phyloP scores from a whole-genome alignment of 2,329 filamentous ascomycete genomes.

The Fusarium nematophilum region DNA sequence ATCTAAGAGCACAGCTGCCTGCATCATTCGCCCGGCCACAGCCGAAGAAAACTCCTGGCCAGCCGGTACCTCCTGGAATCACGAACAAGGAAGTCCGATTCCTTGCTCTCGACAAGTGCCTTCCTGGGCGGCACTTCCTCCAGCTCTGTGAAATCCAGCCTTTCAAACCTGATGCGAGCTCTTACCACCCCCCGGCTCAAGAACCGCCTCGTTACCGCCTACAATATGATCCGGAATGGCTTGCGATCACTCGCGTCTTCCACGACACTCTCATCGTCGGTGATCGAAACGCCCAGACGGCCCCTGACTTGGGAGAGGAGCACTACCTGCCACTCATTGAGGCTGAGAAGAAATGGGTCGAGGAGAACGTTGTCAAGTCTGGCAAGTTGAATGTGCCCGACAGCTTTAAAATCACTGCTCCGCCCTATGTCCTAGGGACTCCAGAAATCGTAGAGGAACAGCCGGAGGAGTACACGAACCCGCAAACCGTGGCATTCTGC shows the following conservation, averaged over 20 bases:
- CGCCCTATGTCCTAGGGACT: constrained; percentile 69
- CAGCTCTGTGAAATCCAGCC: constrained; percentile 77
- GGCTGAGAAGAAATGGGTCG: constrained; percentile 80
- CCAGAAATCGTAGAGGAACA: constrained; percentile 70
- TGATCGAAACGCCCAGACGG: constrained; percentile 62
- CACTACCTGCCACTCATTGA: constrained; percentile 76
- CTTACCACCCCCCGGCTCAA: constrained; percentile 31
- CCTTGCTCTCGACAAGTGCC: constrained; percentile 91
- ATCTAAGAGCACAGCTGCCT: constrained; percentile 79
- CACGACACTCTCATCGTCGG: constrained; percentile 73
- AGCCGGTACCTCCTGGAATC: constrained; percentile 77
- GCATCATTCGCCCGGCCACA: constrained; percentile 72
- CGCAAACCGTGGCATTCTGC: constrained; percentile 87
- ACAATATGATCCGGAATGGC: constrained; percentile 93
- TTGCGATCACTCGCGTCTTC: constrained; percentile 90
- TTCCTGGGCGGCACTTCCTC: constrained; percentile 82
- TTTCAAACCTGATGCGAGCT: constrained; percentile 49
- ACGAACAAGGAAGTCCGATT: constrained; percentile 85
- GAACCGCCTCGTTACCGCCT: constrained; percentile 65
- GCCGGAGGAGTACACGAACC: constrained; percentile 85
- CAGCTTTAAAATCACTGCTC: constrained; percentile 83
- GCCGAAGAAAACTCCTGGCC: constrained; percentile 59
- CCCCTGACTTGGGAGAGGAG: constrained; percentile 74
- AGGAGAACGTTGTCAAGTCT: constrained; percentile 74
- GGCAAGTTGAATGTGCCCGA: constrained; percentile 76